Evolutionary conservation across 1,284 basidiomycete genomes (phyloP), one percentile per base, ranked within the genome.

Genomic region (Rhodotorula glutinis): DNA sequence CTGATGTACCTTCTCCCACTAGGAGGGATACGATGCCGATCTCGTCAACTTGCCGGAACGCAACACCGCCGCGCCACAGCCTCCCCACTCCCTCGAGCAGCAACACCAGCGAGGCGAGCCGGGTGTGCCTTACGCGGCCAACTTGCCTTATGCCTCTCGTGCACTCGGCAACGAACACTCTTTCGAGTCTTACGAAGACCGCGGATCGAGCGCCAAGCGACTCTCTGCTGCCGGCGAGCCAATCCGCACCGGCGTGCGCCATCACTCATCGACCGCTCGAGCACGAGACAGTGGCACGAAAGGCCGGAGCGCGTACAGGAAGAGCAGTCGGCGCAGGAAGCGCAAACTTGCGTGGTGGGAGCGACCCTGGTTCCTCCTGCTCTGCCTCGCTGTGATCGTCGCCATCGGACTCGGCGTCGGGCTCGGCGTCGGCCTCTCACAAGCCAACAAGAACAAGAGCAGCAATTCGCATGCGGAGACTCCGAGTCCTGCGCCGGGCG

Each of bases 371-470:
- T 51, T 23, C 14, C 41, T 54, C 23, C 56, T 64, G n/a, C 21
- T 52, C 27, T 11, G 30, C n/a, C 29, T 64, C 52, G 51, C 23
- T 9, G 4, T 52, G 38, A 30, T 68, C 55, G 27, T 64, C 51
- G 51, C 63, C 13, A 30, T 68, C 40, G 66, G 55, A 0, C 41
- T 62, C 14, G 66, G 59, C 14, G 62, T 68, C 40, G 66, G 66
- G 0, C 58, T 68, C n/a, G 62, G 66, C n/a, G 56, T 68, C 38
- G 66, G 66, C 1, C 44, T 68, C 13, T 49, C 60, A 40, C 27
- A 52, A 10, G 60, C 52, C 25, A 58, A 57, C 43, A 53, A 49
- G 30, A 29, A 27, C 29, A 23, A 16, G 13, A 11, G 23, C 58
- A 57, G 44, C 55, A 9, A 7, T 40, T 8, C 29, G 33, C 33